A percentile compares a stretch with the other conserved stretches of the same genome.
Conservation (phyloP, 1,139 yeast species). For the Lodderomyces pseudojiufengensis region DNA sequence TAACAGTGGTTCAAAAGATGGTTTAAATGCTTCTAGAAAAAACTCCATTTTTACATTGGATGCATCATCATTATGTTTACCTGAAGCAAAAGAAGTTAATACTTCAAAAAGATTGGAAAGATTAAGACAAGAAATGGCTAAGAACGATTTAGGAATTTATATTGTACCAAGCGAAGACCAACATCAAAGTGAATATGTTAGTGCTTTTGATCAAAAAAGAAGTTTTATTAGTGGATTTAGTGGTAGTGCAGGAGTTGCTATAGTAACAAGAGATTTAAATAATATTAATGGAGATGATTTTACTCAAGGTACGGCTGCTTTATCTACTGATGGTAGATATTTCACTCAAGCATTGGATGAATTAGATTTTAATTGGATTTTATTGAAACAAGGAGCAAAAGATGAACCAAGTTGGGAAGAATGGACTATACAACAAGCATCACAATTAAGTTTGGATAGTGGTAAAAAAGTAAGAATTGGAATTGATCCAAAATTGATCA, state of each 20-base stretch:
- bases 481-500: conserved; percentile 63
- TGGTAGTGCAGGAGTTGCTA: conserved; percentile 94
- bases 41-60: conserved; percentile 50
- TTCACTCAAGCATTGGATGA: conserved; percentile 88
- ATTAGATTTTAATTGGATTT: conserved; percentile 82
- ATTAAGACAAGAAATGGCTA: conserved; percentile 64
- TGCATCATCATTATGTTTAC: conserved; percentile 42
- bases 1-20: conserved; percentile 13
- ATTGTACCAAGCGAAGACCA: conserved; percentile 90
- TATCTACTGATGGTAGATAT: conserved; percentile 94
- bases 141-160: conserved; percentile 67
- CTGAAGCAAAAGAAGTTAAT: conserved; percentile 49
- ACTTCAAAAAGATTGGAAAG: conserved; percentile 58
- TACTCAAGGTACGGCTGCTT: conserved; percentile 69
- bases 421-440: conserved; percentile 70
- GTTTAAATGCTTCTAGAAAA: conserved; percentile 27
- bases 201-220: conserved; percentile 76
- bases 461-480: conserved; percentile 43
- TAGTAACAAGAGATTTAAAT: conserved; percentile 69
- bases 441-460: conserved; percentile 44
- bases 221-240: conserved; percentile 85
- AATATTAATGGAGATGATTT: conserved; percentile 47
- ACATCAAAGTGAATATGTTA: conserved; percentile 89
- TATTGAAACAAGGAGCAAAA: conserved; percentile 74
- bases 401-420: conserved; percentile 84